Evolutionary conservation across 352 stramenopile genomes (phyloP).

Genomic region (Globisporangium polare): DNA sequence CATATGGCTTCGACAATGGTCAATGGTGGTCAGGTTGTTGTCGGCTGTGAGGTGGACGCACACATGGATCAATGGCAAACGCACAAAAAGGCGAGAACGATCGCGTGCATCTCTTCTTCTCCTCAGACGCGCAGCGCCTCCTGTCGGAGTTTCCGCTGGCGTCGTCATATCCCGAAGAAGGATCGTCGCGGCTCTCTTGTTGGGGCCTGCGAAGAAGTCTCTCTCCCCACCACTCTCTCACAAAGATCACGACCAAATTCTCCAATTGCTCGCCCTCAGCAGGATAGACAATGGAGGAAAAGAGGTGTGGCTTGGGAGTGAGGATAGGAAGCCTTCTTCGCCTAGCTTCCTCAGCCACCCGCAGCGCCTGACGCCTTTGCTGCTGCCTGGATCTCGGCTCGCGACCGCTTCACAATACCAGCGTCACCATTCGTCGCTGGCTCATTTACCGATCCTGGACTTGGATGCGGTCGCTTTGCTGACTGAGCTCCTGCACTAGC

Average conservation of each 20-base stretch:
- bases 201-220: conserved; percentile 4
- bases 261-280: not conserved
- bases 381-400: conserved; percentile 35
- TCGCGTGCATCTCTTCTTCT: conserved; percentile 11
- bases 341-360: conserved; percentile 22
- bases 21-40: too few relatives aligned
- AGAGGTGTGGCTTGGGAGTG: not conserved
- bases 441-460: not conserved
- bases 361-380: conserved; percentile 30
- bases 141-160: conserved; percentile 26
- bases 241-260: not conserved
- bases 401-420: conserved; percentile 19
- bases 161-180: conserved; percentile 32
- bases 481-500: not conserved
- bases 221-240: not conserved
- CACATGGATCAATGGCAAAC: not conserved
- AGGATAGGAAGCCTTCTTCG: conserved; percentile 1
- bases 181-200: not conserved
- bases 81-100: not conserved
- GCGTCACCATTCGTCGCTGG: not conserved
- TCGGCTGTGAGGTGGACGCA: too few relatives aligned
- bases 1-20: not conserved
- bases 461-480: not conserved
- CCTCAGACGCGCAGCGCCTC: conserved; percentile 28
- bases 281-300: not conserved